A percentile compares a stretch with the other conserved stretches of the same genome.
Conservation (phyloP, 805 yeast species). For the Teunomyces pallodes region DNA sequence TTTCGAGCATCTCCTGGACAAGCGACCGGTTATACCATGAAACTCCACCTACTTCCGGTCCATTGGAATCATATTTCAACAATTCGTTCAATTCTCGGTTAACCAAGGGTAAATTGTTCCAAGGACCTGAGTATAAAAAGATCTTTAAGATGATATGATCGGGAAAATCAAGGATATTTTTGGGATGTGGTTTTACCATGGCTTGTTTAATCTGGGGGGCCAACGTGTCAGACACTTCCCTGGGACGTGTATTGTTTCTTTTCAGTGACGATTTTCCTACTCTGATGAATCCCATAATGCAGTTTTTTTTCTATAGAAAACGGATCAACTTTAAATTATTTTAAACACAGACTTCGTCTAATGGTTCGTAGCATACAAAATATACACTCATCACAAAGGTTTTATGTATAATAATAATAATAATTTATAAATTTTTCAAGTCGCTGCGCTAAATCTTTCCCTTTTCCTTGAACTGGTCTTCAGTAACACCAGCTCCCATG, state of each 20-base stretch:
- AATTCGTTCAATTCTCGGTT: conserved; percentile 13
- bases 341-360: no score
- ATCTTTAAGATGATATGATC: conserved; percentile 40
- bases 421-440: not conserved
- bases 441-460: conserved; percentile 14
- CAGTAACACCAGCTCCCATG: conserved; percentile 98
- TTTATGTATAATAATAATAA: not conserved
- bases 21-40: conserved; percentile 19
- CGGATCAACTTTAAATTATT: no score
- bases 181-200: not conserved
- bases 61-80: conserved; percentile 23
- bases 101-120: conserved; percentile 33
- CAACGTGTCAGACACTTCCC: not conserved
- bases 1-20: conserved; percentile 20
- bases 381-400: not conserved
- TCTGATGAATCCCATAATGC: conserved; percentile 24
- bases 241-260: conserved; percentile 8
- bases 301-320: not conserved
- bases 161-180: conserved; percentile 30
- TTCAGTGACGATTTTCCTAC: conserved; percentile 21
- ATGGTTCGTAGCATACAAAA: no score
- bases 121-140: conserved; percentile 34
- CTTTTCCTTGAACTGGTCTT: conserved; percentile 77
- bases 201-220: not conserved
- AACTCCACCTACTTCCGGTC: conserved; percentile 15